Conservation (phyloP, 495 filamentous ascomycete genomes). For the Penicillium goetzii region DNA sequence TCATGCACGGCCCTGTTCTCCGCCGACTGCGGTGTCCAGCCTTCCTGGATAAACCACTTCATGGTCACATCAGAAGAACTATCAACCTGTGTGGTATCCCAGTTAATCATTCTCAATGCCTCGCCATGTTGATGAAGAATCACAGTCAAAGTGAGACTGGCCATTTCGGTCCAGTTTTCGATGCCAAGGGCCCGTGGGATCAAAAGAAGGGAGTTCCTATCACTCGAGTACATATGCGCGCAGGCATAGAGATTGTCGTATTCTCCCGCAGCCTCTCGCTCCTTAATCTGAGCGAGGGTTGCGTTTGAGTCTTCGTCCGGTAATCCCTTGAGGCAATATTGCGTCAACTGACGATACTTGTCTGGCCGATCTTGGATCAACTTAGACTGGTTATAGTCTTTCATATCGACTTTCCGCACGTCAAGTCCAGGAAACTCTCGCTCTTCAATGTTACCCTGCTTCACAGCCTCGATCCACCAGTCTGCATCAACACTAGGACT, state of each 20-base stretch:
- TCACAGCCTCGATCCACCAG: conserved; percentile 44
- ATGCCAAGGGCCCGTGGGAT: conserved; percentile 63
- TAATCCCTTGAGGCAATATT: conserved; percentile 58
- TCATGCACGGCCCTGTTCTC: conserved; percentile 62
- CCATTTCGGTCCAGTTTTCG: conserved; percentile 56
- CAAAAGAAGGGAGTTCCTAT: conserved; percentile 70
- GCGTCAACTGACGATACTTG: conserved; percentile 60
- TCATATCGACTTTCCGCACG: conserved; percentile 67
- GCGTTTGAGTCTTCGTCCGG: conserved; percentile 30
- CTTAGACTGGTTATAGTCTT: conserved; percentile 52
- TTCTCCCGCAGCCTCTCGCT: conserved; percentile 37
- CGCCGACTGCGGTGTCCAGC: conserved; percentile 57
- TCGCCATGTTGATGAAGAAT: conserved; percentile 58
- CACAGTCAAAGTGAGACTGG: conserved; percentile 64
- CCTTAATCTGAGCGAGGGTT: conserved; percentile 19
- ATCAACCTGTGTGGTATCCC: conserved; percentile 20
- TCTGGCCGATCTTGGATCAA: conserved; percentile 44
- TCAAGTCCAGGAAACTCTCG: conserved; percentile 61
- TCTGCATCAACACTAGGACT: conserved; percentile 52
- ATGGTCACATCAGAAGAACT: conserved; percentile 34
- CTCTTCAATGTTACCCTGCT: conserved; percentile 34
- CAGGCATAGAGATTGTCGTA: conserved; percentile 63
- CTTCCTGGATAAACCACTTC: conserved; percentile 73
- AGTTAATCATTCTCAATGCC: conserved; percentile 47
- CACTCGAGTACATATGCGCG: conserved; percentile 68